Evolutionary conservation across 1,284 basidiomycete species (phyloP).

Genomic region (Wolfiporia cocos): DNA sequence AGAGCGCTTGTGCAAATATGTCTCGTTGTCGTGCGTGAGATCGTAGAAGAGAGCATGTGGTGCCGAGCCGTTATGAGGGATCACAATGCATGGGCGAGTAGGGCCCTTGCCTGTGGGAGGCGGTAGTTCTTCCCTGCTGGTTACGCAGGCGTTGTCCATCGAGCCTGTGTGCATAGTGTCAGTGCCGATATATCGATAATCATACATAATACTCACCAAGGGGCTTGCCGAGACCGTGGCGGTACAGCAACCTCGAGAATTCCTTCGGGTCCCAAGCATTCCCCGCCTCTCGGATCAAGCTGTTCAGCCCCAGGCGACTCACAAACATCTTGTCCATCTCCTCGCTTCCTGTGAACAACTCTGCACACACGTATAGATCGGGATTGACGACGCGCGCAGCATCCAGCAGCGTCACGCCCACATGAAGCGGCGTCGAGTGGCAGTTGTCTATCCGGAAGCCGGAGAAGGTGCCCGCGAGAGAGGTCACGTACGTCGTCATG

Average conservation of each 20-base stretch:
- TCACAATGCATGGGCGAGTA: slow-evolving; percentile 66
- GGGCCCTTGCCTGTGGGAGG: slow-evolving; percentile 78
- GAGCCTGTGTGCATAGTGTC: slow-evolving; percentile 49
- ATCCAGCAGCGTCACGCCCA: slow-evolving; percentile 91
- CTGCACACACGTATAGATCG: slow-evolving; percentile 92
- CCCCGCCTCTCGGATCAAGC: slow-evolving; percentile 86
- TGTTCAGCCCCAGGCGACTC: slow-evolving; percentile 86
- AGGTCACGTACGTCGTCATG: slow-evolving; percentile 84
- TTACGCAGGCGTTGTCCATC: slow-evolving; percentile 85
- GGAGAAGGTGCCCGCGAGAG: slow-evolving; percentile 80
- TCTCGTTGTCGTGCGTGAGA: slow-evolving; percentile 94
- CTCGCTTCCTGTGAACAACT: slow-evolving; percentile 94
- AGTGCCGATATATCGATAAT: background rate
- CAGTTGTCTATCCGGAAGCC: slow-evolving; percentile 98
- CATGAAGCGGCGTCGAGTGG: slow-evolving; percentile 93
- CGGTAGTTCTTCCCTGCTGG: slow-evolving; percentile 66
- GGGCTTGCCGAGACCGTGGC: slow-evolving; percentile 86
- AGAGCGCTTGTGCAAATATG: slow-evolving; percentile 81
- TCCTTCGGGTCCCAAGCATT: slow-evolving; percentile 89
- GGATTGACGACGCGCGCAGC: slow-evolving; percentile 86
- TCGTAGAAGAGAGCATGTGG: slow-evolving; percentile 94
- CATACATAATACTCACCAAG: slow-evolving; percentile 49
- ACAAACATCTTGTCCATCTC: slow-evolving; percentile 92
- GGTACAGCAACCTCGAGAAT: slow-evolving; percentile 78
- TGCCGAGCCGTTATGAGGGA: slow-evolving; percentile 74